These are phyloP conservation scores for Mentha longifolia DNA, from an alignment of 257 asterid genomes.

Conservation along the genomic window DNA sequence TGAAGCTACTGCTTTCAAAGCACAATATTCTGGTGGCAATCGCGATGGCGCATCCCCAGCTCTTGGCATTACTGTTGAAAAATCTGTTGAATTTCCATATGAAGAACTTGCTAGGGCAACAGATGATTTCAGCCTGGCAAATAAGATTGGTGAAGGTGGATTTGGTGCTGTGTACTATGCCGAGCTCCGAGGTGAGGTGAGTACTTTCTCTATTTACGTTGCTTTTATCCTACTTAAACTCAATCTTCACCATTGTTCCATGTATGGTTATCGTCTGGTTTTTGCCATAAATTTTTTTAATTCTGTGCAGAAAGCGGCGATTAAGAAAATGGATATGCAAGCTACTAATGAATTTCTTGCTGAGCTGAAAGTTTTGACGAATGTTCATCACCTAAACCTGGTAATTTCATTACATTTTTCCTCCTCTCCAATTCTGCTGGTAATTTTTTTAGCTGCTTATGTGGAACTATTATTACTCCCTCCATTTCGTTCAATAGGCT, in stretches of 20 bases:
- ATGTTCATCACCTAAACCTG: slow-evolving; percentile 98
- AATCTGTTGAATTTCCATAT: slow-evolving; percentile 91
- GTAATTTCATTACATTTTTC: slow-evolving; percentile 44
- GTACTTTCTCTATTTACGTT: slow-evolving; percentile 34
- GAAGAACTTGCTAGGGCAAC: slow-evolving; percentile 93
- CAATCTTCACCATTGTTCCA: slow-evolving; percentile 1
- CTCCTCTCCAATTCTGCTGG: slow-evolving; percentile 9
- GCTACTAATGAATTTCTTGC: slow-evolving; percentile 92
- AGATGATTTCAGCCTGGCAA: slow-evolving; percentile 78
- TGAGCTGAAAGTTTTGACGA: slow-evolving; percentile 89
- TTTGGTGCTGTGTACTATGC: slow-evolving; percentile 97
- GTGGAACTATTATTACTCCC: background rate
- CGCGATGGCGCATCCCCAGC: slow-evolving; percentile 56
- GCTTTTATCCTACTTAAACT: background rate
- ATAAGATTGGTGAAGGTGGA: slow-evolving; percentile 97
- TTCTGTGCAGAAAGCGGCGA: slow-evolving; percentile 89
- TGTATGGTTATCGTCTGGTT: slow-evolving; percentile 1
- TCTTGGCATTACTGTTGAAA: slow-evolving; percentile 78
- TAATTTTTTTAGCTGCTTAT: background rate
- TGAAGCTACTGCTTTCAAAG: slow-evolving; percentile 40
- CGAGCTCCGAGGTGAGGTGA: slow-evolving; percentile 98
- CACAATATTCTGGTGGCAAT: slow-evolving; percentile 43
- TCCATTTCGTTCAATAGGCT: too few species aligned
- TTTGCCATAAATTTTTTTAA: slow-evolving; percentile 24
- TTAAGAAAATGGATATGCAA: slow-evolving; percentile 98